phyloP scores from a whole-genome alignment of 2,329 filamentous ascomycete species.

The Magnaporthiopsis rhizophila region DNA sequence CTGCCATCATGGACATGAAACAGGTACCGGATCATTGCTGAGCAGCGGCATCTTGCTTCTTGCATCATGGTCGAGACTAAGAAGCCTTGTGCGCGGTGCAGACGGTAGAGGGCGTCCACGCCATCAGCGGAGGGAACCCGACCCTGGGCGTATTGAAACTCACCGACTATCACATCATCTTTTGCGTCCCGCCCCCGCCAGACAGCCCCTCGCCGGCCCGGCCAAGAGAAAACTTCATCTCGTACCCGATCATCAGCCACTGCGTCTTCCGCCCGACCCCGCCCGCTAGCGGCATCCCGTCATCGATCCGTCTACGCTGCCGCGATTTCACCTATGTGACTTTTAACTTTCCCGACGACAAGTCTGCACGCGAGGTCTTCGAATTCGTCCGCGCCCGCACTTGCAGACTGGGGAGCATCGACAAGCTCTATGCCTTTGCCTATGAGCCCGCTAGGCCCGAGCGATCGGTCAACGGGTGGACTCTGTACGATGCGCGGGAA shows the following conservation, averaged over 20 bases:
- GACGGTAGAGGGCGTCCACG: constrained; percentile 51
- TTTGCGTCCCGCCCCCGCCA: constrained; percentile 34
- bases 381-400: constrained; percentile 77
- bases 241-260: constrained; percentile 82
- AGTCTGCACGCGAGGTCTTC: constrained; percentile 72
- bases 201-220: constrained; percentile 16
- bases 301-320: constrained; percentile 79
- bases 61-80: neutral
- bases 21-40: constrained; percentile 11
- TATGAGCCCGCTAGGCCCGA: constrained; percentile 72
- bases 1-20: constrained; percentile 17
- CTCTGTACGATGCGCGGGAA: constrained; percentile 72
- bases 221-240: constrained; percentile 69
- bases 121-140: constrained; percentile 50
- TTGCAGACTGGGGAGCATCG: constrained; percentile 73
- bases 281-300: constrained; percentile 58
- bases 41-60: neutral
- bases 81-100: constrained; percentile 14
- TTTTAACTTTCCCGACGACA: constrained; percentile 74
- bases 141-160: constrained; percentile 51
- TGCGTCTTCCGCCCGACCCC: constrained; percentile 72
- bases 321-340: constrained; percentile 92
- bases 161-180: constrained; percentile 54
- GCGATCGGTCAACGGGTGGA: constrained; percentile 69
- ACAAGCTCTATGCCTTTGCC: constrained; percentile 85